phyloP scores from a whole-genome alignment of 805 yeast genomes.

The Peterozyma xylosa region DNA sequence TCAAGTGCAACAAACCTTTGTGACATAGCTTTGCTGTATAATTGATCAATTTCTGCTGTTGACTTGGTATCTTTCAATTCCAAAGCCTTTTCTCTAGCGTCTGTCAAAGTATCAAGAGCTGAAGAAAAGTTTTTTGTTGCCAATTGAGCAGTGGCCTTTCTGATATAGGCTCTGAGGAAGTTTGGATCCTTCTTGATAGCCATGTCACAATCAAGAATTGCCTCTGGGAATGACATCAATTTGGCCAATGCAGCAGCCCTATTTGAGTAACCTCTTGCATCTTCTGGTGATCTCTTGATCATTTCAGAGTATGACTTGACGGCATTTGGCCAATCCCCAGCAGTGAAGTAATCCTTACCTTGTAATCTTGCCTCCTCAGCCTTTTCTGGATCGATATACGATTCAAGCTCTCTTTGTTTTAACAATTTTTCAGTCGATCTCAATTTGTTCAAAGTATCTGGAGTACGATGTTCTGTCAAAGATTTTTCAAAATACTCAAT shows the following conservation, averaged over 20 bases:
- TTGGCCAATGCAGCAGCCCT: conserved; percentile 97
- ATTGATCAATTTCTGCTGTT: conserved; percentile 71
- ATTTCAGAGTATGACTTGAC: conserved; percentile 93
- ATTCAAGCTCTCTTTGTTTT: conserved; percentile 68
- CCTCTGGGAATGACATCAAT: conserved; percentile 95
- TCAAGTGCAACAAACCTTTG: conserved; percentile 77
- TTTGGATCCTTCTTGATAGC: conserved; percentile 86
- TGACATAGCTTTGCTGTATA: conserved; percentile 67
- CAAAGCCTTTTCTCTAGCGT: conserved; percentile 69
- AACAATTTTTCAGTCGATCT: conserved; percentile 82
- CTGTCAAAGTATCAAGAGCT: conserved; percentile 74
- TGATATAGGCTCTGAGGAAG: conserved; percentile 89
- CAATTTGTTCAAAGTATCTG: conserved; percentile 82
- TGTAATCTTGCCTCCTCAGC: conserved; percentile 92
- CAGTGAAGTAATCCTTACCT: conserved; percentile 85
- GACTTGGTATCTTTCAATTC: conserved; percentile 55
- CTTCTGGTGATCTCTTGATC: conserved; percentile 94
- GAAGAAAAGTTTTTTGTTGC: conserved; percentile 82
- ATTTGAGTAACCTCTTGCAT: conserved; percentile 94
- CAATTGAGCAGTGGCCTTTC: conserved; percentile 92
- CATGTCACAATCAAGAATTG: conserved; percentile 81
- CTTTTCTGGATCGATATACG: conserved; percentile 80
- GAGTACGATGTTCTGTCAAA: conserved; percentile 94
- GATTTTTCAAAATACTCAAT: conserved; percentile 79
- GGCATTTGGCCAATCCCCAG: conserved; percentile 95